Evolutionary conservation across 768 basidiomycete species (phyloP).

Genomic region (Suillus fuscotomentosus): DNA sequence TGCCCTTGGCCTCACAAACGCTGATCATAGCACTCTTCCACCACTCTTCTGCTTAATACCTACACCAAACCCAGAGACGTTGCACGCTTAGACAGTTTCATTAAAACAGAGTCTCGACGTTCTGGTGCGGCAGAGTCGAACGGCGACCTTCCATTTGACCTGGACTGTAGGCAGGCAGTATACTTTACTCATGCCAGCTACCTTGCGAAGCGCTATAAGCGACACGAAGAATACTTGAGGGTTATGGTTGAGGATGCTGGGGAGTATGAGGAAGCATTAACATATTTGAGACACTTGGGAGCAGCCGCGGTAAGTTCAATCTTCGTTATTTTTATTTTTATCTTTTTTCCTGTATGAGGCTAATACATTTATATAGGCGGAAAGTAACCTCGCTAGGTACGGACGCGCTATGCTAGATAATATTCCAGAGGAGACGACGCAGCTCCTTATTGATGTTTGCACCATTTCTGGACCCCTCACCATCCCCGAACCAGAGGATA

Average conservation of each 20-base stretch:
- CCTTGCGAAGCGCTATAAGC: conserved; percentile 88
- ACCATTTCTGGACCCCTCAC: conserved; percentile 59
- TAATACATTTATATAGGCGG: conserved; percentile 50
- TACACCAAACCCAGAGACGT: conserved; percentile 97
- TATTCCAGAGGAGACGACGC: conserved; percentile 86
- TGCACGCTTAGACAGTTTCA: conserved; percentile 83
- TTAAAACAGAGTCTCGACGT: conserved; percentile 78
- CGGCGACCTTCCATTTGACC: conserved; percentile 88
- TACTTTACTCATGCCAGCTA: conserved; percentile 96
- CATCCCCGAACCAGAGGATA: conserved; percentile 39
- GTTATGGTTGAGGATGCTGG: conserved; percentile 94
- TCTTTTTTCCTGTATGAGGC: conserved; percentile 22
- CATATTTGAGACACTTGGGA: conserved; percentile 77
- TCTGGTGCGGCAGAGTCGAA: conserved; percentile 29
- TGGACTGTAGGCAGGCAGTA: conserved; percentile 94
- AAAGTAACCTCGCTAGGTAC: conserved; percentile 83
- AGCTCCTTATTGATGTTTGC: conserved; percentile 89
- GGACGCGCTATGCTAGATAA: conserved; percentile 82
- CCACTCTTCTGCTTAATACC: conserved; percentile 91
- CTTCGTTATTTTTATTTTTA: conserved; percentile 1
- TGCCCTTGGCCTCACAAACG: conserved; percentile 83
- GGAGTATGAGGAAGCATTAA: conserved; percentile 69
- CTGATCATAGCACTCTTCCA: conserved; percentile 94
- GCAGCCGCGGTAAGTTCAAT: conserved; percentile 64
- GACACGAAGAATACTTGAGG: conserved; percentile 90